These are phyloP conservation scores for Marasmius sp. DNA, from an alignment of 1,284 basidiomycete genomes.

Conservation along the genomic window DNA sequence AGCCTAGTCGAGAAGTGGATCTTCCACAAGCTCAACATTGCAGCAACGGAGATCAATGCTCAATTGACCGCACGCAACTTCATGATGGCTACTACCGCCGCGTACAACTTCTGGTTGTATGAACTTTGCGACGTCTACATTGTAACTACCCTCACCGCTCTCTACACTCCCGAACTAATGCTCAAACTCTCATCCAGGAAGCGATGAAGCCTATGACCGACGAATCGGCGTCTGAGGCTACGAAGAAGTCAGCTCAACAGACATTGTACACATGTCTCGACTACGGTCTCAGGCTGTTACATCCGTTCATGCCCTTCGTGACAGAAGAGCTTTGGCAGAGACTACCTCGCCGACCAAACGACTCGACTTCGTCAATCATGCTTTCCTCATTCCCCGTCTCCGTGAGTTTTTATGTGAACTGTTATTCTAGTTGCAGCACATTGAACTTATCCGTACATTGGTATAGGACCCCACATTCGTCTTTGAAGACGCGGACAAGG, in stretches of 20 bases:
- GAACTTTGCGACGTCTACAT: slow-evolving; percentile 99
- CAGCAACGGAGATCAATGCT: slow-evolving; percentile 76
- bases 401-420: slow-evolving; percentile 44
- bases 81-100: slow-evolving; percentile 84
- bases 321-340: slow-evolving; percentile 99
- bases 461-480: slow-evolving; percentile 61
- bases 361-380: slow-evolving; percentile 88
- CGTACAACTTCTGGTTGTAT: slow-evolving; percentile 97
- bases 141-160: slow-evolving; percentile 35
- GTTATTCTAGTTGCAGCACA: background rate
- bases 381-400: slow-evolving; percentile 80
- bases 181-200: slow-evolving; percentile 55
- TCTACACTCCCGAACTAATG: background rate
- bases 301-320: slow-evolving; percentile 99
- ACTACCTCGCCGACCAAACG: slow-evolving; percentile 82
- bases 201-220: slow-evolving; percentile 98
- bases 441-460: background rate
- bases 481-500: slow-evolving; percentile 75
- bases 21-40: slow-evolving; percentile 89
- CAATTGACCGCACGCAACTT: slow-evolving; percentile 85
- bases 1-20: slow-evolving; percentile 96
- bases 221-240: slow-evolving; percentile 60
- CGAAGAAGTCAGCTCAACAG: slow-evolving; percentile 86
- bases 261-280: slow-evolving; percentile 96
- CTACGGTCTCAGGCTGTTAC: slow-evolving; percentile 84